Base-by-base conservation (phyloP, 148 eudicot species). In the Vaccinium darrowii region DNA sequence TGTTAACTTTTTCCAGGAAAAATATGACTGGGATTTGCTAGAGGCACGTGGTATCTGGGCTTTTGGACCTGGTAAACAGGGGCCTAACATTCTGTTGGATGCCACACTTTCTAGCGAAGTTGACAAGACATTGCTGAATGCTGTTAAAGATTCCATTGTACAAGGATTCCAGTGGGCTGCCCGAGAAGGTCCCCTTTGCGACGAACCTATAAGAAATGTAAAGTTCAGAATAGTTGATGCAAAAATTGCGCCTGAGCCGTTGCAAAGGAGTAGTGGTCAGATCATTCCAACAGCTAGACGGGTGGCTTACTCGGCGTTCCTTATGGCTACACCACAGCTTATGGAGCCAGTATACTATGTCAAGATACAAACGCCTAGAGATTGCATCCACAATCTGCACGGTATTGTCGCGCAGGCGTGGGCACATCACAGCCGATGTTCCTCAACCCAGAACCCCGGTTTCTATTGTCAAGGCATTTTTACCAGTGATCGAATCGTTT, bases 81-180 rank as follows among this genome's bases (percentile, higher is more conserved):
- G 99, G 53, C 99, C 99, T 71, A 97, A 97, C 85, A 95, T 97
- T 83, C 84, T 97, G 78, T 88, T 97, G 75, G 99, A 97, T 88
- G 99, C 95, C 91, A 97, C 99, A 1, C 99, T 97, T 69, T 91
- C 99, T 13, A 91, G 96, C 91, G 99, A 97, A 91, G 99, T 97
- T 67, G 99, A 97, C 89, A 95, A 97, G 91, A 87, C 87, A 85
- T 89, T 95, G 84, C 87, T 97, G 88, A 97, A 86, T 90, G 92
- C 98, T 30, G 98, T 94, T 25, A 97, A 94, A 86, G 99, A 97
- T 90, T 97, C 99, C 75, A 95, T 95, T 85, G 97, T 95, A 84
- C 99, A 95, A 86, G 98, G 99, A 82, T 97, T 97, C 74, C 99
- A 97, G 60, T 97, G 99, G 99, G 99, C 98, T 86, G 99, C 99